Evolutionary conservation across 257 asterid species (phyloP), one percentile per base, ranked within the genome.

Genomic region (Solanum tacnaense): DNA sequence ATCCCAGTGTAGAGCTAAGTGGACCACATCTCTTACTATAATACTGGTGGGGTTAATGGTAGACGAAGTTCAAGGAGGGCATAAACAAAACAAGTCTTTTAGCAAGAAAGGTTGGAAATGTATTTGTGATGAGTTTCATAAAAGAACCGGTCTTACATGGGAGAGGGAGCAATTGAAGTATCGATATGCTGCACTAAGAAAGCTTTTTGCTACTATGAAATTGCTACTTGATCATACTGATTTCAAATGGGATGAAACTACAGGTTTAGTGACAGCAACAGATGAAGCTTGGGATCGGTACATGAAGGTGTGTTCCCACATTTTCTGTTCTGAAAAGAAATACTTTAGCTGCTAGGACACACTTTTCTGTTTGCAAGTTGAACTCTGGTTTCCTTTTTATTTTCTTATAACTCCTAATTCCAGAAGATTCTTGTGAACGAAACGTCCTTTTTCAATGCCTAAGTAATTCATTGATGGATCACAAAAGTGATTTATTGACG

Each of bases 201-300:
- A 94, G 93, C 97, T 91, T 86, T 95, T 93, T 89, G 70, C 87
- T 78, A 88, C 31, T 85, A 92, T 92, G 34, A 84, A 92, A 20
- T 56, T 88, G 87, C 91, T 95, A 72, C 94, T 95, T 44, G 90
- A 90, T 85, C 93, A 92, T 73, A 91, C 91, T 60, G 96, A 91
- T 89, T 94, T 95, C 87, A 56, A 88, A 84, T 94, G 94, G 97
- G 95, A 94, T 73, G 96, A 93, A 86, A 35, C 93, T 87, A 93
- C 96, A 6, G 94, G 98, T 89, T 89, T 89, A 46, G 89, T 93
- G 70, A 84, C 76, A n/a, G 97, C 97, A 35, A 89, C 92, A 10
- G 93, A 95, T 38, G 95, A 94, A 91, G 93, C 96, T 70, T 95
- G 98, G 98, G 93, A 93, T 38, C 88, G 86, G 90, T 94, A 94